Evolutionary conservation across 225 moss, liverwort and hornwort species (phyloP).

Genomic region (Sphagnum contortum): DNA sequence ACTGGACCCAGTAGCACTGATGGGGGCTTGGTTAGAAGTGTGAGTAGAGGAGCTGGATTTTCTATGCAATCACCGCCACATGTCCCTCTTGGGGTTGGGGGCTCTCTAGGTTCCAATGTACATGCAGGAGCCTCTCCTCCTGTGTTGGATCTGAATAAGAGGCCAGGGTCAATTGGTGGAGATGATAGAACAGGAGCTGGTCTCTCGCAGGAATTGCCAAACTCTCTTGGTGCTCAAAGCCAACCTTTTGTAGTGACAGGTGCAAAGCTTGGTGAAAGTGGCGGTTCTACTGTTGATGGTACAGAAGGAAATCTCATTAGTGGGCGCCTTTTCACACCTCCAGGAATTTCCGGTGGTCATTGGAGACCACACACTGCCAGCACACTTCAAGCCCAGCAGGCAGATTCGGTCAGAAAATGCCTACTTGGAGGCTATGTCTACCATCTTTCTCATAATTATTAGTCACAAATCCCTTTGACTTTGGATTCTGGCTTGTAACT

Average conservation of each 20-base stretch:
- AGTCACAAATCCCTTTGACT: too few relatives aligned
- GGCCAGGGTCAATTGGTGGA: constrained; percentile 44
- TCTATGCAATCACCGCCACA: constrained; percentile 50
- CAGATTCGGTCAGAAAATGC: constrained; percentile 43
- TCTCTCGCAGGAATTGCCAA: constrained; percentile 75
- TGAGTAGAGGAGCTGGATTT: constrained; percentile 15
- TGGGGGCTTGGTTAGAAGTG: constrained; percentile 11
- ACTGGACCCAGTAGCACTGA: constrained; percentile 35
- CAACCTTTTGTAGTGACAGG: constrained; percentile 55
- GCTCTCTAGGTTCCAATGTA: constrained; percentile 28
- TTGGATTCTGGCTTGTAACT: too few relatives aligned
- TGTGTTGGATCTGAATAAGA: constrained; percentile 64
- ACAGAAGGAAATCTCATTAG: constrained; percentile 13
- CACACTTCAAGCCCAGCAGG: constrained; percentile 35
- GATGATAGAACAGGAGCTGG: constrained; percentile 72
- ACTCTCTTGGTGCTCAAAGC: constrained; percentile 55
- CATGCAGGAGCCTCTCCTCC: constrained; percentile 18
- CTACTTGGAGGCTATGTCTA: too few relatives aligned
- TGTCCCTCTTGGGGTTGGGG: constrained; percentile 18
- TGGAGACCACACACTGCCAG: constrained; percentile 91
- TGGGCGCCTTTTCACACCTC: constrained; percentile 67
- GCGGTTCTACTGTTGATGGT: constrained; percentile 21
- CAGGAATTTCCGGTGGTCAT: constrained; percentile 65
- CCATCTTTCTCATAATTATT: too few relatives aligned
- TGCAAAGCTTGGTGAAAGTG: constrained; percentile 71